Evolutionary conservation across 1,284 basidiomycete genomes (phyloP).

Genomic region (Cryptococcus maquisensis): DNA sequence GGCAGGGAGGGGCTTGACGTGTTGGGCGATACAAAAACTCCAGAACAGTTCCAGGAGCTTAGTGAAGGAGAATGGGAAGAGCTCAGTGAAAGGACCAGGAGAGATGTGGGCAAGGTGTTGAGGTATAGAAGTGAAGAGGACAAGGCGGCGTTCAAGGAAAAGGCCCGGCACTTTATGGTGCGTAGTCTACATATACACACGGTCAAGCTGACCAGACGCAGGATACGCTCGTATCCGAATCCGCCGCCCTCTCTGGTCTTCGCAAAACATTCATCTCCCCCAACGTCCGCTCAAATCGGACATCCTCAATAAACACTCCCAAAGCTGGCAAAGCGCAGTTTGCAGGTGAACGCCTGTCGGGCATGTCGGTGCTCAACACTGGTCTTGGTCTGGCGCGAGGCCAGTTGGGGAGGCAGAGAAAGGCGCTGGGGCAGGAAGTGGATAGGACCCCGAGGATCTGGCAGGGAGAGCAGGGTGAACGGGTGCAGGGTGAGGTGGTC

Average conservation of each 20-base stretch:
- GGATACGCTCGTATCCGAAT: constrained; percentile 11
- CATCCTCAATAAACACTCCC: constrained; percentile 9
- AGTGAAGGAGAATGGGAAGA: too few relatives aligned
- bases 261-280: background rate
- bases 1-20: constrained; percentile 60
- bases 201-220: background rate
- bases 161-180: constrained; percentile 48
- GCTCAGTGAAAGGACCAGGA: constrained; percentile 41
- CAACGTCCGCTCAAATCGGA: constrained; percentile 5
- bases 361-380: constrained; percentile 33
- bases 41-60: constrained; percentile 1
- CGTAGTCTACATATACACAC: constrained; percentile 13
- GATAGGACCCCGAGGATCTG: constrained; percentile 17
- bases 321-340: constrained; percentile 27
- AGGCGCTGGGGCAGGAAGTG: background rate
- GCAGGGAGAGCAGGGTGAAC: background rate
- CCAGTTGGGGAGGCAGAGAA: constrained; percentile 22
- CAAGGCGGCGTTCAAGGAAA: constrained; percentile 37
- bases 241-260: constrained; percentile 2
- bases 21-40: background rate
- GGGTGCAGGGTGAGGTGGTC: background rate
- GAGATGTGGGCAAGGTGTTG: constrained; percentile 45
- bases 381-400: constrained; percentile 46
- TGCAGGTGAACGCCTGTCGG: constrained; percentile 45
- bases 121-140: constrained; percentile 44